Percentiles rank a stretch among this genome's conserved stretches.
phyloP scores from a whole-genome alignment of 345 rosid genomes.

The Salix arbutifolia region DNA sequence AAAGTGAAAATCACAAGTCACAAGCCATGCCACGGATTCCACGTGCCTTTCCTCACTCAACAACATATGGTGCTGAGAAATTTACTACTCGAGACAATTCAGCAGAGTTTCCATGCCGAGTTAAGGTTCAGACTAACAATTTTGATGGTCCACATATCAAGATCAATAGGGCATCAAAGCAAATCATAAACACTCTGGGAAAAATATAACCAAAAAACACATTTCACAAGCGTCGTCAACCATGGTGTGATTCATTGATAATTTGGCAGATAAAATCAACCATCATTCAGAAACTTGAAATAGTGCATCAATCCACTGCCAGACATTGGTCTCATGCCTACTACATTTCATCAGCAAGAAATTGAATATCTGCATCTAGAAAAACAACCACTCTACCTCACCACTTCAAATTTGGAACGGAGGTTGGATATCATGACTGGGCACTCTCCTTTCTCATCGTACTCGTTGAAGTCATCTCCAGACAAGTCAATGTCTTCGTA shows the following conservation, averaged over 20 bases:
- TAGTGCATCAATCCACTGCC: not conserved
- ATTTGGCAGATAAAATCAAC: not conserved
- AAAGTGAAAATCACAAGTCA: no score
- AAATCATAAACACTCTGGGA: no score
- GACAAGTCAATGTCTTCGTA: conserved; percentile 71
- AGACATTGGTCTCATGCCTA: not conserved
- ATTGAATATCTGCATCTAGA: conserved; percentile 9
- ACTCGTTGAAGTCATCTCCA: conserved; percentile 64
- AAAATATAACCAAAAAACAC: not conserved
- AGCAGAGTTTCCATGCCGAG: not conserved
- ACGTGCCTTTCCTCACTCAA: not conserved
- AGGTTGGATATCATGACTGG: conserved; percentile 84
- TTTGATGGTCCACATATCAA: not conserved
- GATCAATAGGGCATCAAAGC: not conserved
- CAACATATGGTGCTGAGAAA: not conserved
- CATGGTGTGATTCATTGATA: not conserved
- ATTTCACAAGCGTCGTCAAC: not conserved
- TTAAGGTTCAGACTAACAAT: not conserved
- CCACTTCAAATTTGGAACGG: conserved; percentile 57
- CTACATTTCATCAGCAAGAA: conserved; percentile 12
- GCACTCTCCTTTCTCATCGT: conserved; percentile 82
- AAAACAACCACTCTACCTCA: conserved; percentile 34
- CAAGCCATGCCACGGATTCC: not conserved
- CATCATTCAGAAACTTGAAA: not conserved
- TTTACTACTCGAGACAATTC: not conserved